Conservation (phyloP, 352 stramenopile genomes). For the Thalassiosira exigua region DNA sequence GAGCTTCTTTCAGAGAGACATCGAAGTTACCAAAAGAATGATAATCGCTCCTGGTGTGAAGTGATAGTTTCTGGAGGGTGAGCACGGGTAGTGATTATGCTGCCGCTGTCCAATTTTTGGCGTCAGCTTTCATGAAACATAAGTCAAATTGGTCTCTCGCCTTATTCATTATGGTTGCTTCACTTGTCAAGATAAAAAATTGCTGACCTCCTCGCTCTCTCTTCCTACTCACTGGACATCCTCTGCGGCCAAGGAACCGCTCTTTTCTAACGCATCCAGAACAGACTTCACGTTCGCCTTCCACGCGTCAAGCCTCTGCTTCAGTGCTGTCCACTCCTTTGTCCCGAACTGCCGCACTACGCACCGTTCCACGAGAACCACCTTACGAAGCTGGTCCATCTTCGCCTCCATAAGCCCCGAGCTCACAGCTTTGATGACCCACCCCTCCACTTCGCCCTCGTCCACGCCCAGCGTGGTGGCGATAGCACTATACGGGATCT, state of each 20-base stretch:
- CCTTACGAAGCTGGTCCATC: constrained; percentile 93
- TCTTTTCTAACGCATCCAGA: constrained; percentile 84
- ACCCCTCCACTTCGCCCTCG: constrained; percentile 90
- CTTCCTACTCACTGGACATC: neutral
- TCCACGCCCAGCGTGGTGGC: constrained; percentile 87
- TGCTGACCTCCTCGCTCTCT: neutral
- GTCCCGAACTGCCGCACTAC: constrained; percentile 86
- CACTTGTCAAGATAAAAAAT: neutral
- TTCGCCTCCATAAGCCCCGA: constrained; percentile 91
- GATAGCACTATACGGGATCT: constrained; percentile 90
- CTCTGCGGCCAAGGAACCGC: constrained; percentile 9
- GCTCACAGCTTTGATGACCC: constrained; percentile 93
- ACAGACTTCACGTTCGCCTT: constrained; percentile 92
- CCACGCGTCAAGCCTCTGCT: constrained; percentile 90
- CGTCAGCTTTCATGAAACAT: no score
- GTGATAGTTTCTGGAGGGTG: no score
- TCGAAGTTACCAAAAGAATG: no score
- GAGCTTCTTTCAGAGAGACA: no score
- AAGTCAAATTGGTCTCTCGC: no score
- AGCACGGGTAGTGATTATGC: no score
- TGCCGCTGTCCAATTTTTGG: no score
- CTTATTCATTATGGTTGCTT: no score
- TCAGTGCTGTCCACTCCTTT: constrained; percentile 90
- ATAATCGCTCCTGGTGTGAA: no score
- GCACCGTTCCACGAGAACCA: constrained; percentile 87